phyloP scores from a whole-genome alignment of 371 early-diverging fungal genomes.

The Vairimorpha necatrix region DNA sequence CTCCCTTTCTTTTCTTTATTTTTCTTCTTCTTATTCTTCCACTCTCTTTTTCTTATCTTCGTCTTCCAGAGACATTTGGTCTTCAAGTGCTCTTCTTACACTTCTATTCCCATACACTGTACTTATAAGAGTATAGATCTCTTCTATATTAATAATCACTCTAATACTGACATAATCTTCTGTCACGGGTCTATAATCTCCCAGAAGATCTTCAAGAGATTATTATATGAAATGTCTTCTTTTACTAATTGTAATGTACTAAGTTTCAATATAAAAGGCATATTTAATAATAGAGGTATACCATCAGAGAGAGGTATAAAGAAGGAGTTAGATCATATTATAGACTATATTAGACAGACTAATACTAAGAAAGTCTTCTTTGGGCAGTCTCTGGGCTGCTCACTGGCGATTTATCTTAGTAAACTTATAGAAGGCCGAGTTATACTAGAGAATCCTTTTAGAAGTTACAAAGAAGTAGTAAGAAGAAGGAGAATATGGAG shows the following conservation, averaged over 20 bases:
- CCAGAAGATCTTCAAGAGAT: not conserved
- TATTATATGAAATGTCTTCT: constrained; percentile 4
- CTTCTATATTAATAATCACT: constrained; percentile 4
- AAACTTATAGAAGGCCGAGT: not conserved
- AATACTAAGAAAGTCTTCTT: not conserved
- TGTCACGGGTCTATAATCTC: constrained; percentile 10
- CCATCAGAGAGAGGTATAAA: constrained; percentile 1
- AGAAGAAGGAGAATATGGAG: not conserved
- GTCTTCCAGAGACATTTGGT: not conserved
- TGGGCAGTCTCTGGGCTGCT: constrained; percentile 10
- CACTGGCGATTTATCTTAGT: not conserved
- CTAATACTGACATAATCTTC: constrained; percentile 34
- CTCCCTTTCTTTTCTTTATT: not conserved
- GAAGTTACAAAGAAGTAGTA: not conserved
- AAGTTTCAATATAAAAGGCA: constrained; percentile 4
- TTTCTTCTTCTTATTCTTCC: not conserved
- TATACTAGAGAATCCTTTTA: constrained; percentile 15
- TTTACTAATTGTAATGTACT: constrained; percentile 24
- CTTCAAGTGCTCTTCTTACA: not conserved
- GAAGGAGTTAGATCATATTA: not conserved
- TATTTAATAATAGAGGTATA: not conserved
- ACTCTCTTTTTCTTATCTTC: not conserved
- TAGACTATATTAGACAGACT: not conserved
- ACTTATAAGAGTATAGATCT: not conserved
- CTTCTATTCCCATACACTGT: not conserved